Percentiles rank a stretch among this genome's conserved stretches.
phyloP scores from a whole-genome alignment of 75 land plant species.

The Sequoia sempervirens region DNA sequence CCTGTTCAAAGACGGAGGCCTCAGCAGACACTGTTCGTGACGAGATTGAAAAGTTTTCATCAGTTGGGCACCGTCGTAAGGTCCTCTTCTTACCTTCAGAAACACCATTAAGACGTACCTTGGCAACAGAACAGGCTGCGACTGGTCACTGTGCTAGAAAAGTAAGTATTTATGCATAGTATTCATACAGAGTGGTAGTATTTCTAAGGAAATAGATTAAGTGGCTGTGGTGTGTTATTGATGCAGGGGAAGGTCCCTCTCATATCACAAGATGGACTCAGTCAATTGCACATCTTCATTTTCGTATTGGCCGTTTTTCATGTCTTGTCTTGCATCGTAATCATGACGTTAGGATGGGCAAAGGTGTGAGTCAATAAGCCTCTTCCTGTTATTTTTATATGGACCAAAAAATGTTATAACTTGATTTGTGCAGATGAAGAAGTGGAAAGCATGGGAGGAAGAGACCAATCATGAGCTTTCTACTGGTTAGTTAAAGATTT shows the following conservation, averaged over 20 bases:
- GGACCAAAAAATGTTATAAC: too few relatives aligned
- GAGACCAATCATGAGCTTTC: constrained; percentile 39
- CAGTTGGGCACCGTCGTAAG: too few relatives aligned
- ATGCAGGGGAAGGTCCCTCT: too few relatives aligned
- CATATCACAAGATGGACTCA: too few relatives aligned
- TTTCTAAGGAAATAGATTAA: too few relatives aligned
- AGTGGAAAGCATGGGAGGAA: constrained; percentile 67
- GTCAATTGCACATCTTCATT: too few relatives aligned
- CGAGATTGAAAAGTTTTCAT: too few relatives aligned
- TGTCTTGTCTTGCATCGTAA: constrained; percentile 36
- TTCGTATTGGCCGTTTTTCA: constrained; percentile 19
- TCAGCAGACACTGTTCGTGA: too few relatives aligned
- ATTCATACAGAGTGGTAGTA: not conserved
- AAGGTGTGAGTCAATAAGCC: constrained; percentile 1
- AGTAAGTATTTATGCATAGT: not conserved
- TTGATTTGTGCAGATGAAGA: constrained; percentile 34
- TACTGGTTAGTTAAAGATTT: constrained; percentile 6
- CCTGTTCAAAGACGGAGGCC: constrained; percentile 15
- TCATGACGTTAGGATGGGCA: constrained; percentile 17
- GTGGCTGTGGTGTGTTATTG: not conserved
- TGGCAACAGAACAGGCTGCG: not conserved
- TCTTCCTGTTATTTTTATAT: too few relatives aligned
- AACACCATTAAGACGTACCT: too few relatives aligned
- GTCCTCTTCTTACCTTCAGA: too few relatives aligned
- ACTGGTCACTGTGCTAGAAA: not conserved